These are phyloP conservation scores for Aspergillus conjunctus DNA, from an alignment of 495 filamentous ascomycete species.

Conservation along the genomic window DNA sequence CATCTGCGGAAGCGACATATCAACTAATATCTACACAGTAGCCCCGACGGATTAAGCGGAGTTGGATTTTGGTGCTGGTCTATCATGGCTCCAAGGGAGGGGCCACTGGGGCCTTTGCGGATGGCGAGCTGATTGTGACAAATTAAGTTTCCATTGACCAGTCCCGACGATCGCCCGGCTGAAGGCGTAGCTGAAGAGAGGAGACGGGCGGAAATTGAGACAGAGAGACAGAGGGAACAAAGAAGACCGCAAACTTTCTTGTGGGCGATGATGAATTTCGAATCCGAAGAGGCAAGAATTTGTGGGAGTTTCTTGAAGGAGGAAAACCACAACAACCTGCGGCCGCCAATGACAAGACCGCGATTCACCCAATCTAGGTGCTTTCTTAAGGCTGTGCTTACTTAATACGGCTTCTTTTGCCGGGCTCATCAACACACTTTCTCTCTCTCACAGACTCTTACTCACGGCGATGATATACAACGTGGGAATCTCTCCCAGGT, in stretches of 20 bases:
- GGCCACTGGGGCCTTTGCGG: conserved; percentile 1
- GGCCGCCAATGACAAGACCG: background rate
- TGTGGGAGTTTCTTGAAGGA: background rate
- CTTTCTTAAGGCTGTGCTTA: background rate
- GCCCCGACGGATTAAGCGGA: background rate
- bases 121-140: conserved; percentile 18
- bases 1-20: background rate
- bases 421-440: too few relatives aligned
- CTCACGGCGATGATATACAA: too few relatives aligned
- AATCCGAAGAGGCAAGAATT: background rate
- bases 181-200: conserved; percentile 21
- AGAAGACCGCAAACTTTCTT: background rate
- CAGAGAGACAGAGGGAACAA: background rate
- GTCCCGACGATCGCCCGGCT: conserved; percentile 6
- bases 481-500: background rate
- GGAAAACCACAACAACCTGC: background rate
- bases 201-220: background rate
- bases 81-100: background rate
- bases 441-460: too few relatives aligned
- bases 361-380: background rate
- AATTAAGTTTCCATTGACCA: conserved; percentile 10
- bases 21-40: background rate
- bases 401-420: too few relatives aligned
- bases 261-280: background rate
- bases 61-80: background rate